Base-by-base conservation (phyloP, 495 filamentous ascomycete genomes). In the Hypomontagnella monticulosa region DNA sequence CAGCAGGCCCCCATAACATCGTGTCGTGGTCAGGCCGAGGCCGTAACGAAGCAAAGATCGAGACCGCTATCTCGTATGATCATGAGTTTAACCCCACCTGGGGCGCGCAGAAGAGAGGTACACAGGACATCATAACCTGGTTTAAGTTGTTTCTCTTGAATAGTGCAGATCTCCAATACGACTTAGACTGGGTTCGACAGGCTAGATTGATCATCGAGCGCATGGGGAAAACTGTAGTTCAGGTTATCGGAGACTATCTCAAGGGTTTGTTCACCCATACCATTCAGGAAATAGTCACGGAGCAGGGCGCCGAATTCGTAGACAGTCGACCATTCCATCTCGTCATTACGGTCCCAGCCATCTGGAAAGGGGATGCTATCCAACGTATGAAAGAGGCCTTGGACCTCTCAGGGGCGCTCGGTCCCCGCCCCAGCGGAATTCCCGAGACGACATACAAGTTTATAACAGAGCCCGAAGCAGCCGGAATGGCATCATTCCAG, bases 381-480 rank as follows among this genome's bases (percentile, higher is more conserved):
- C 3, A 2, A 7, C 12, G 15, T 1, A 49, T 49, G 46, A 33
- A 34, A 49, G 1, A 33, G 15, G 46, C 20, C 1, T 5, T 49
- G 27, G 32, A 8, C 5, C 23, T 15, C 9, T 49, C 46, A 4
- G 20, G 46, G 1, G 32, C 32, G 8, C 20, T 34, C 4, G 27
- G 32, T 18, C 10, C 7, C n/a, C 23, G 23, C n/a, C 46, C 46
- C 20, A 49, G 6, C 7, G 10, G 20, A 15, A n/a, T 49, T 12
- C 12, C 46, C 7, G 12, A 33, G 20, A 49, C 46, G 7, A 49
- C 46, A 1, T 49, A 32, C 46, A 33, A 34, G 32, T 49, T 49
- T 14, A 4, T 49, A 20, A 49, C 46, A 4, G 46, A 49, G 12
- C 46, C 46, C 10, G 46, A 49, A 49, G 46, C 20, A 4, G 46